Percentiles rank a stretch among this genome's conserved stretches.
phyloP scores from a whole-genome alignment of 768 basidiomycete species.

The Termitomyces sp. region DNA sequence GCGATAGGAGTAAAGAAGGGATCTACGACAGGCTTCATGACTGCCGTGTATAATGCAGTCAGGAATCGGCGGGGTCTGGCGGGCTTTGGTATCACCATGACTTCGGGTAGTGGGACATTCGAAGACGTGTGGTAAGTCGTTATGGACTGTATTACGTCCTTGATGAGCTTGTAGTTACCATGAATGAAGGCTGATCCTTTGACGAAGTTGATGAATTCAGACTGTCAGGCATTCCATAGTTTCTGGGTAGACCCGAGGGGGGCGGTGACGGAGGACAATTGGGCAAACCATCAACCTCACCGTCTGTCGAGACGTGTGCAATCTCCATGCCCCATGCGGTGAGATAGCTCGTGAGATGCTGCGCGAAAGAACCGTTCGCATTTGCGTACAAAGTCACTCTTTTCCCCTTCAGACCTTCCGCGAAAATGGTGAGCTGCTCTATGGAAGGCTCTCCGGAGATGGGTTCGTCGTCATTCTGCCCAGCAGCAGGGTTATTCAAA shows the following conservation, averaged over 20 bases:
- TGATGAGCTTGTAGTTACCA: constrained; percentile 83
- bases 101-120: constrained; percentile 65
- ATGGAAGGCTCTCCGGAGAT: constrained; percentile 73
- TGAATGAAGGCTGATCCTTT: constrained; percentile 48
- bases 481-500: constrained; percentile 35
- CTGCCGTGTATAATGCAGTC: constrained; percentile 88
- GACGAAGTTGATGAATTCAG: constrained; percentile 13
- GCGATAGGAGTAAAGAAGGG: constrained; percentile 94
- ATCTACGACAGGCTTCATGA: constrained; percentile 83
- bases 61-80: constrained; percentile 93
- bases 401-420: constrained; percentile 79
- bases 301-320: constrained; percentile 68
- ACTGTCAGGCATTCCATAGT: constrained; percentile 6
- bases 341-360: constrained; percentile 89
- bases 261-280: constrained; percentile 19
- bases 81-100: constrained; percentile 97
- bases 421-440: constrained; percentile 75
- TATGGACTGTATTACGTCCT: constrained; percentile 78
- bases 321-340: constrained; percentile 96
- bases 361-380: constrained; percentile 86
- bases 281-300: constrained; percentile 42
- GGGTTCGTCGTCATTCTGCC: constrained; percentile 47
- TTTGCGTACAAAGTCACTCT: constrained; percentile 83
- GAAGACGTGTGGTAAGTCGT: constrained; percentile 46
- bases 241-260: constrained; percentile 10